These are phyloP conservation scores for Penicillium mononematosum DNA, from an alignment of 495 filamentous ascomycete genomes.

Conservation along the genomic window DNA sequence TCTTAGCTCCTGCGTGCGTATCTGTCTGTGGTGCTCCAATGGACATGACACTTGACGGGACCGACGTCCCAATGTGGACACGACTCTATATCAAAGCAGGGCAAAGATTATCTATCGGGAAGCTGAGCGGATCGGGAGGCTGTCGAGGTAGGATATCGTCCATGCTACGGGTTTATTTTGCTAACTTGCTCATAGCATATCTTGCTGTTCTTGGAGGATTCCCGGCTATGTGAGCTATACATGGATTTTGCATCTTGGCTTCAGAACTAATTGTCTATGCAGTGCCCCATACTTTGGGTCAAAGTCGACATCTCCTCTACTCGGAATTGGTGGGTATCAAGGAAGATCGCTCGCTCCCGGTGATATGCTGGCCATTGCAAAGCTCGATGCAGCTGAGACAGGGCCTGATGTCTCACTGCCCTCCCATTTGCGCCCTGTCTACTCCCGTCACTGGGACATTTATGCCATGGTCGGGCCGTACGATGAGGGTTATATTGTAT, in stretches of 20 bases:
- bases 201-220: constrained; percentile 60
- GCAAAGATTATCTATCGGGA: constrained; percentile 56
- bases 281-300: constrained; percentile 55
- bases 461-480: constrained; percentile 58
- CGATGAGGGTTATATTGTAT: constrained; percentile 51
- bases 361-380: constrained; percentile 47
- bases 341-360: constrained; percentile 53
- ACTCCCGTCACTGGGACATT: constrained; percentile 47
- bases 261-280: neutral
- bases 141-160: constrained; percentile 5
- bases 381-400: constrained; percentile 26
- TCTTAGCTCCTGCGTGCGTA: constrained; percentile 48
- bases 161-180: neutral
- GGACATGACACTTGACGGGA: constrained; percentile 46
- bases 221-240: constrained; percentile 36
- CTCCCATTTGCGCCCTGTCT: constrained; percentile 41
- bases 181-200: constrained; percentile 43
- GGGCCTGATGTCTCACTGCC: constrained; percentile 31
- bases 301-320: constrained; percentile 55
- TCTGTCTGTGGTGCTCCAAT: constrained; percentile 56
- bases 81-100: constrained; percentile 48
- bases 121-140: constrained; percentile 49
- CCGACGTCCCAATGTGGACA: constrained; percentile 53
- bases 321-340: constrained; percentile 59
- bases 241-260: neutral